Percentiles rank a stretch among this genome's conserved stretches.
Conservation (phyloP, 768 basidiomycete genomes). For the Naganishia kalamii region DNA sequence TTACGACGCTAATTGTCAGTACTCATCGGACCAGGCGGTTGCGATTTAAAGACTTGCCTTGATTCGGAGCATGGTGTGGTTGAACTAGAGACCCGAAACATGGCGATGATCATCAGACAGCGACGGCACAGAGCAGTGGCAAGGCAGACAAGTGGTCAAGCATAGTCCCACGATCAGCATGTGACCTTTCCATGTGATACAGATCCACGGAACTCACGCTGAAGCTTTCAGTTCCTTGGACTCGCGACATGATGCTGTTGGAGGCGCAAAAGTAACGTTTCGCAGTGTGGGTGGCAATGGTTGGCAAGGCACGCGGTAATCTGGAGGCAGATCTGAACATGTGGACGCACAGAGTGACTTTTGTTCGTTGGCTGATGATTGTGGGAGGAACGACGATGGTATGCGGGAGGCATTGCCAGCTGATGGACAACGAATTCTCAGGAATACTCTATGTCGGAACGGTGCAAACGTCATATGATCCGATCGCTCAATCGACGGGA, state of each 20-base stretch:
- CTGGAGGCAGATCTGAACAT: background rate
- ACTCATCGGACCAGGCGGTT: background rate
- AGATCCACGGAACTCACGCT: conserved; percentile 3
- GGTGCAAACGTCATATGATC: too few relatives aligned
- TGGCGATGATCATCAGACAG: background rate
- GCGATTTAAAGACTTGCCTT: conserved; percentile 45
- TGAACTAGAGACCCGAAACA: conserved; percentile 26
- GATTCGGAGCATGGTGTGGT: conserved; percentile 55
- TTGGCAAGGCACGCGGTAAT: background rate
- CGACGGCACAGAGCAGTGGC: too few relatives aligned
- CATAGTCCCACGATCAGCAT: too few relatives aligned
- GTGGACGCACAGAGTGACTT: background rate
- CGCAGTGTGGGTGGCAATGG: background rate
- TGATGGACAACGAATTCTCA: too few relatives aligned
- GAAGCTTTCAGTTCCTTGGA: conserved; percentile 22
- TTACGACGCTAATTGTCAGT: background rate
- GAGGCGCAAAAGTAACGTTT: conserved; percentile 8
- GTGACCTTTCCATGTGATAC: too few relatives aligned
- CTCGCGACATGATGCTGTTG: conserved; percentile 21
- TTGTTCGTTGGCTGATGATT: too few relatives aligned
- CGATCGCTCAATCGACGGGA: too few relatives aligned
- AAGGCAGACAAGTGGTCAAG: too few relatives aligned
- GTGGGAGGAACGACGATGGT: too few relatives aligned
- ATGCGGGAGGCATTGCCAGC: too few relatives aligned
- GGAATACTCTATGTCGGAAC: too few relatives aligned